A percentile compares a stretch with the other conserved stretches of the same genome.
Conservation (phyloP, 768 basidiomycete species). For the Russula vinacea region DNA sequence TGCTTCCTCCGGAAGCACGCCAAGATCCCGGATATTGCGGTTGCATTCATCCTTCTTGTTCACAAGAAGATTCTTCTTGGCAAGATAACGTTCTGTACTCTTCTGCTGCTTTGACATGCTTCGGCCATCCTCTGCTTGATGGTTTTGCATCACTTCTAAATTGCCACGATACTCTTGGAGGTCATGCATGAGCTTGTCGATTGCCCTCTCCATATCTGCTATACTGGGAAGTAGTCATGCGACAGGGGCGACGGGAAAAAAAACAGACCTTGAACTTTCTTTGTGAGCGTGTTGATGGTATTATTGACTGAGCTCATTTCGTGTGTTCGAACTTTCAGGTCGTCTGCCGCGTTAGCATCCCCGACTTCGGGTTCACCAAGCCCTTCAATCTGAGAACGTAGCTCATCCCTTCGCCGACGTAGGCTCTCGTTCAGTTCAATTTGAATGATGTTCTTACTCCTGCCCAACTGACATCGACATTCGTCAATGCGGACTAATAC, state of each 20-base stretch:
- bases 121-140: slow-evolving; percentile 84
- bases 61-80: slow-evolving; percentile 83
- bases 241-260: not conserved
- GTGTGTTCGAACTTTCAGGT: slow-evolving; percentile 62
- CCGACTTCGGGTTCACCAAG: slow-evolving; percentile 61
- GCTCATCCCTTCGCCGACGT: slow-evolving; percentile 72
- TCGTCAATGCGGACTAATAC: slow-evolving; percentile 8
- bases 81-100: slow-evolving; percentile 89
- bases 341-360: slow-evolving; percentile 56
- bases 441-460: slow-evolving; percentile 76
- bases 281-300: slow-evolving; percentile 62
- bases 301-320: slow-evolving; percentile 67
- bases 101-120: slow-evolving; percentile 91
- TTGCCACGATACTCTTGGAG: slow-evolving; percentile 63
- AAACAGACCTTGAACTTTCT: slow-evolving; percentile 55
- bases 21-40: slow-evolving; percentile 92
- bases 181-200: slow-evolving; percentile 56
- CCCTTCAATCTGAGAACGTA: slow-evolving; percentile 70
- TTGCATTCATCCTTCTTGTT: slow-evolving; percentile 91
- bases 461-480: slow-evolving; percentile 53
- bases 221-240: not conserved
- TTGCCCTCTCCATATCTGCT: slow-evolving; percentile 67
- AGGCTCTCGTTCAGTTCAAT: slow-evolving; percentile 93
- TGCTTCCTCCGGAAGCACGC: slow-evolving; percentile 94
- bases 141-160: slow-evolving; percentile 72